Evolutionary conservation across 768 basidiomycete genomes (phyloP), one percentile per base, ranked within the genome.

Genomic region (Saitozyma sp.): DNA sequence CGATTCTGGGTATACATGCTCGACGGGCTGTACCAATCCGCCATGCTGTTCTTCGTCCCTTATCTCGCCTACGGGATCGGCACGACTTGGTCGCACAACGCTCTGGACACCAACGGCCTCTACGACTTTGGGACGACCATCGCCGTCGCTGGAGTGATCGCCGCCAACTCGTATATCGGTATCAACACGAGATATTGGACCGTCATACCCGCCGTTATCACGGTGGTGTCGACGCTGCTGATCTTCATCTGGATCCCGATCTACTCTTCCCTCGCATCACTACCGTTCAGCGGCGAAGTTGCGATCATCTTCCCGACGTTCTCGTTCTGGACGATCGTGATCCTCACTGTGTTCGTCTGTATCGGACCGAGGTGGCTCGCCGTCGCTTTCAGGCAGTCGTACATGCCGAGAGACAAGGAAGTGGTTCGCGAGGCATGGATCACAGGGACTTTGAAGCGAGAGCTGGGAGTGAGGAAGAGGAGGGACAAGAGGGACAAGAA

Each of bases 1-100:
- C 92, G 90, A 81, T 98, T 98, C 81, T 97, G 92, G 92, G 75
- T 88, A 58, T 96, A 93, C 80, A 96, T 97, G 90, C 77, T 86
- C 8, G 95, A 98, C 76, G 94, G 94, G 37, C 80, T 97, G 41
- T 97, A 96, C 79, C 95, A 98, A 74, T 95, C 93, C 0, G 86
- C 82, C 0, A 85, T 91, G 61, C 85, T 92, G 40, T 93, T 88
- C 81, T 94, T 89, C 82, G 83, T 97, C 70, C 91, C 94, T 0
- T 96, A 86, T 76, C 49, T 80, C 39, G 74, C 78, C 52, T 81
- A 76, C 61, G 88, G 87, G 6, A 78, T 83, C 14, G 82, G 87
- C 3, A 79, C 84, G 0, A 88, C 90, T 9, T 91, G 87, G 87
- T 72, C 73, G 4, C 50, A 20, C 19, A 88, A 87, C 66, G 92